These are phyloP conservation scores for Pezicula neosporulosa DNA, from an alignment of 2,329 filamentous ascomycete species.

Conservation along the genomic window DNA sequence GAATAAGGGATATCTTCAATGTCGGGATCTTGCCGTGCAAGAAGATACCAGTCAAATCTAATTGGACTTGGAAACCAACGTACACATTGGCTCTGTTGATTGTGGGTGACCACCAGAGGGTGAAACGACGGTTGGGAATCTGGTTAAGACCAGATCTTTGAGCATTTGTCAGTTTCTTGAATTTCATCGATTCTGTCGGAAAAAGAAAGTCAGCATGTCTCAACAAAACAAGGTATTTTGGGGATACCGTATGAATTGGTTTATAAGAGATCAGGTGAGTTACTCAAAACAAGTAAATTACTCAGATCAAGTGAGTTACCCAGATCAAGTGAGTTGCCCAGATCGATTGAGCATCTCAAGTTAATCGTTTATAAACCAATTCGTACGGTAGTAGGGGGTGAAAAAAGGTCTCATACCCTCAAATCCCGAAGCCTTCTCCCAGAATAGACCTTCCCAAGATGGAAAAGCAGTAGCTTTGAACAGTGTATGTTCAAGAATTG, in stretches of 20 bases:
- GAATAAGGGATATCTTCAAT: constrained; percentile 94
- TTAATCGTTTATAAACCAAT: too few relatives aligned
- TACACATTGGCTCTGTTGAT: constrained; percentile 97
- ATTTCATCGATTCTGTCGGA: constrained; percentile 85
- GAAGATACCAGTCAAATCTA: constrained; percentile 98
- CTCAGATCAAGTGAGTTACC: too few relatives aligned
- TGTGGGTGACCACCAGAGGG: constrained; percentile 93
- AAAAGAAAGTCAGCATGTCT: too few relatives aligned
- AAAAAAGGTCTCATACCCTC: too few relatives aligned
- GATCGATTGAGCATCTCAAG: too few relatives aligned
- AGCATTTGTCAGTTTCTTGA: constrained; percentile 98
- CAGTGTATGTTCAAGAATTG: constrained; percentile 91
- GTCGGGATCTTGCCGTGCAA: constrained; percentile 98
- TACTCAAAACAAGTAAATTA: too few relatives aligned
- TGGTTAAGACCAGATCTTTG: constrained; percentile 96
- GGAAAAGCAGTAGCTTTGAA: constrained; percentile 98
- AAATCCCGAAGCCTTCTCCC: constrained; percentile 65
- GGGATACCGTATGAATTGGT: too few relatives aligned
- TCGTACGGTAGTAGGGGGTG: too few relatives aligned
- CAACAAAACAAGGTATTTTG: too few relatives aligned
- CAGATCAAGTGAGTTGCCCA: too few relatives aligned
- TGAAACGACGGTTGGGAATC: constrained; percentile 97
- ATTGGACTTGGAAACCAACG: constrained; percentile 97
- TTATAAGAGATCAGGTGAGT: too few relatives aligned
- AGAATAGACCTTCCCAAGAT: constrained; percentile 95